Evolutionary conservation across 441 rosid species (phyloP), one percentile per base, ranked within the genome.

Genomic region (Cnidoscolus chayamansa): DNA sequence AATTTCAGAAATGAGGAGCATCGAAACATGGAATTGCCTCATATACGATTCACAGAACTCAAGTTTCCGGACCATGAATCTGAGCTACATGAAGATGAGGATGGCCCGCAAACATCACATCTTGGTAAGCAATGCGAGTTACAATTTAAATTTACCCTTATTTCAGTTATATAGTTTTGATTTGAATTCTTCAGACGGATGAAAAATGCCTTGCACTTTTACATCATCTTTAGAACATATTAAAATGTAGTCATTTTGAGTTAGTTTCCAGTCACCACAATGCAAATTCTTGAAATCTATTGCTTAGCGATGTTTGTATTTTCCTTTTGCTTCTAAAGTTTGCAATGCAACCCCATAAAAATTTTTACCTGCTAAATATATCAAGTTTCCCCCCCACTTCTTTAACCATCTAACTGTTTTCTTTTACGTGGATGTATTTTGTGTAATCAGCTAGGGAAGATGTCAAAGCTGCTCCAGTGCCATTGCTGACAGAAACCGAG

Each of bases 11-110:
- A 63, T 48, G 84, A 80, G 54, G 78, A 71, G 55, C 60, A 67
- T 17, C 83, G 81, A 7, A 70, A 61, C 51, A 35, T 85, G 66
- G 86, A 82, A 25, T 72, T 88, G 58, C 75, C 89, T 43, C 81
- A 78, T 4, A 64, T 82, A 0, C 73, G 85, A 61, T 80, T 72
- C 79, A 30, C 81, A 1, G 88, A 85, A 67, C 89, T 84, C 71
- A 90, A 86, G 77, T 56, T 82, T 17, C 74, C 83, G 0, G 85
- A 85, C 1, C 72, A 62, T 35, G 92, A 88, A 71, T 61, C 86
- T 0, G 90, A 87, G 68, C 69, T 80, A n/a, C 74, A 70, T 0
- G 87, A 87, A 40, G 86, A 87, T 2, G 95, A 80, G 13, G 84
- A 81, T 58, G 31, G 82, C 19, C 55, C 77, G 0, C 81, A 76